Evolutionary conservation across 352 stramenopile species (phyloP).

Genomic region (Plasmopara viticola): DNA sequence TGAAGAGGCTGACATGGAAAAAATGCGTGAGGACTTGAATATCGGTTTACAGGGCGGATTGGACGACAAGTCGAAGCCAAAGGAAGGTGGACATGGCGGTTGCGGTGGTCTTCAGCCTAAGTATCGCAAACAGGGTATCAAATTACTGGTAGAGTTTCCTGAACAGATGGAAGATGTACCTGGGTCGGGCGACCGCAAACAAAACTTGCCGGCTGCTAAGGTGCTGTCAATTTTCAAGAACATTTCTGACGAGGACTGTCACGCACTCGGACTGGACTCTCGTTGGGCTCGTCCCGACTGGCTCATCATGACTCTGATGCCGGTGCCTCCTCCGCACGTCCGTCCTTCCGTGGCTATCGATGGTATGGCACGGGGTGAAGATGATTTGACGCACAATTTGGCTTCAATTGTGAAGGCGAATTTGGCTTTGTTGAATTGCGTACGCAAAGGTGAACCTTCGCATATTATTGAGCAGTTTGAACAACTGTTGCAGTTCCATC

Average conservation of each 20-base stretch:
- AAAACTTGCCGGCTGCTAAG: conserved; percentile 93
- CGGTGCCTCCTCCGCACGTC: conserved; percentile 97
- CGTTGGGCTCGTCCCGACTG: conserved; percentile 95
- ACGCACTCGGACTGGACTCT: conserved; percentile 92
- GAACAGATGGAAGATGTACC: conserved; percentile 93
- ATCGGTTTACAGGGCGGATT: conserved; percentile 78
- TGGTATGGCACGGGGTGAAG: conserved; percentile 90
- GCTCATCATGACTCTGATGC: conserved; percentile 98
- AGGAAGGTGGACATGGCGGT: conserved; percentile 75
- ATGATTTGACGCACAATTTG: conserved; percentile 98
- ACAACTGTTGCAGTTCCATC: conserved; percentile 80
- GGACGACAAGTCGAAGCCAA: conserved; percentile 76
- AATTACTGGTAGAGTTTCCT: conserved; percentile 93
- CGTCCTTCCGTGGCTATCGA: conserved; percentile 95
- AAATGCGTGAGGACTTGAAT: conserved; percentile 84
- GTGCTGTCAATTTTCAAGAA: conserved; percentile 96
- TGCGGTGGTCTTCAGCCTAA: conserved; percentile 89
- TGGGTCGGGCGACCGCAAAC: conserved; percentile 94
- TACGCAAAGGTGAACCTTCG: conserved; percentile 92
- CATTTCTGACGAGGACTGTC: conserved; percentile 96
- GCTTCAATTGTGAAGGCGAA: conserved; percentile 99
- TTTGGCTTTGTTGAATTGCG: conserved; percentile 91
- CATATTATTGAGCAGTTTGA: conserved; percentile 96
- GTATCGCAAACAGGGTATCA: conserved; percentile 93
- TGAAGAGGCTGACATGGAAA: conserved; percentile 83